Evolutionary conservation across 140 eudicot genomes (phyloP), one percentile per base, ranked within the genome.

Genomic region (Bidens hawaiensis): DNA sequence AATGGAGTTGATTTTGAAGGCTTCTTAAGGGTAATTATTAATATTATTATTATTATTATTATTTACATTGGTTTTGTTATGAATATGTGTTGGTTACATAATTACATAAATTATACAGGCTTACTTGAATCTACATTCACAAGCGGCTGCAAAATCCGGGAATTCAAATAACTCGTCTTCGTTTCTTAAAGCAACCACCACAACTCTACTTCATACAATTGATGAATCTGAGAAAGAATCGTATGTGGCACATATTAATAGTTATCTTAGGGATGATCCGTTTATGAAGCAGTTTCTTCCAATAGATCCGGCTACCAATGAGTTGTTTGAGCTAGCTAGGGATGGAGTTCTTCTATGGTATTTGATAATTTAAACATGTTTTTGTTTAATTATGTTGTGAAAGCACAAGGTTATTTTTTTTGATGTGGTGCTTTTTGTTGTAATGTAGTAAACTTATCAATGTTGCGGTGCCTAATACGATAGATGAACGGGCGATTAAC

Each of bases 311-410:
- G 64, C 74, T 65, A 51, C 86, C 15, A 82, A 87, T 79, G 97
- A 79, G 40, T 72, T 90, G 42, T 86, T 87, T 73, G 94, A 90
- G 27, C 83, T 90, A 23, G 97, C 96, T n/a, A 84, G 83, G 71
- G 97, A 84, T 79, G 97, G 97, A 59, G 97, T 90, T 58, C 96
- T 90, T 51, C 75, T 90, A 77, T 90, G 97, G 97, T 90, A 87
- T 41, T 61, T n/a, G n/a, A n/a, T n/a, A n/a, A n/a, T n/a, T n/a
- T 61, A 34, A 64, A 4, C 42, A 62, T 50, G 33, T n/a, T 23
- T 21, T 51, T n/a, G n/a, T 10, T 22, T 15, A 15, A 25, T 33
- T 6, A 23, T n/a, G n/a, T 11, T 4, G 3, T n/a, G 31, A 47
- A 13, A 0, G 2, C 17, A 24, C 10, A 0, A 0, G 58, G 31